Base-by-base conservation (phyloP, 106 monocot species). In the Allium cepa region DNA sequence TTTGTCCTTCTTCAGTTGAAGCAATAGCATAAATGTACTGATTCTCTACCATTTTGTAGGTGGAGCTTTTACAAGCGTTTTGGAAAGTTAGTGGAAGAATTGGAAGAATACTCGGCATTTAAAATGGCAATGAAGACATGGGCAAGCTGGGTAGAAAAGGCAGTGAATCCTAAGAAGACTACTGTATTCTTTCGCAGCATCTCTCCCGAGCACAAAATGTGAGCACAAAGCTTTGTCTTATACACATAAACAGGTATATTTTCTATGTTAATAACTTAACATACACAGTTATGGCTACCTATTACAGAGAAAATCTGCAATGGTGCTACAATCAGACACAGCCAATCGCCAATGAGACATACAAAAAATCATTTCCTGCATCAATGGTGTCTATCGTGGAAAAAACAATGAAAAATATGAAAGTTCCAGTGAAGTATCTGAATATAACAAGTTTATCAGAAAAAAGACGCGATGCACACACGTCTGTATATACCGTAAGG, bases 391-490 rank as follows among this genome's bases (percentile, higher is more conserved):
- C 66, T 8, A 64, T 69, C n/a, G 69, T 78, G 9, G 69, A 85
- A 72, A 60, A 59, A 46, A 81, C 74, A 1, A 72, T 85, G 7
- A 0, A 17, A 10, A 50, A 62, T 49, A 79, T 79, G 79, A 82
- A n/a, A 47, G 75, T 78, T 16, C 67, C 67, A 26, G 82, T 83
- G 0, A 78, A 53, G 64, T 83, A 79, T 55, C 71, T 83, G 59
- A 82, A 86, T 64, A 77, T 86, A 36, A 86, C 82, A 0, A 18
- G 60, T 10, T 59, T 86, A 17, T 82, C 86, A 10, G 86, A 86
- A 68, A 72, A 67, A 17, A 26, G 86, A 8, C 17, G 76, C 46
- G 86, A 86, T 13, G 86, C 50, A 0, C 86, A 86, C 49, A 79
- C 82, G 0, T 17, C 70, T 11, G 46, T 86, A 7, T 86, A 86